Percentiles rank a stretch among this genome's conserved stretches.
Evolutionary conservation across 371 early-diverging fungal genomes (phyloP).

Genomic region (Blastocladiella emersonii): DNA sequence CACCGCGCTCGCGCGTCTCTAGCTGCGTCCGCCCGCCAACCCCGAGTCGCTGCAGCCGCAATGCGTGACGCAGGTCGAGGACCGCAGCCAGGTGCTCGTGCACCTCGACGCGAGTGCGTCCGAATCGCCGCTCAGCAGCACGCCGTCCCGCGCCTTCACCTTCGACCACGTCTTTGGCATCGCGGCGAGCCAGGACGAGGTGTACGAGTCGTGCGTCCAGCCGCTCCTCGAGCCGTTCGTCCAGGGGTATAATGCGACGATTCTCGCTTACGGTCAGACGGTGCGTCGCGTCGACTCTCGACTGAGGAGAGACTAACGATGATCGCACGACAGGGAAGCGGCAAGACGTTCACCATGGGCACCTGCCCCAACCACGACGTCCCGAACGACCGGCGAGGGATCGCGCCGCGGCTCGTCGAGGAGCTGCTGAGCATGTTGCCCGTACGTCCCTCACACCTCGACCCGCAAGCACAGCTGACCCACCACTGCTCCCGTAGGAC

Average conservation of each 20-base stretch:
- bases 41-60: too few relatives aligned
- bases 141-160: not conserved
- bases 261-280: conserved; percentile 2
- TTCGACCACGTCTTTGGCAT: not conserved
- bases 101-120: too few relatives aligned
- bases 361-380: not conserved
- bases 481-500: too few relatives aligned
- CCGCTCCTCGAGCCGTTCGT: not conserved
- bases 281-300: not conserved
- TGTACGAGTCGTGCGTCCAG: not conserved
- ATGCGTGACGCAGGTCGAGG: too few relatives aligned
- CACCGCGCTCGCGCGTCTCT: too few relatives aligned
- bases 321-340: not conserved
- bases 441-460: not conserved
- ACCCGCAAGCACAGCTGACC: too few relatives aligned
- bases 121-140: too few relatives aligned
- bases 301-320: not conserved
- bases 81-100: too few relatives aligned
- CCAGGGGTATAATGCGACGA: conserved; percentile 1
- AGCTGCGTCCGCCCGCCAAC: too few relatives aligned
- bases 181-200: not conserved
- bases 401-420: not conserved
- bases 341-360: conserved; percentile 4
- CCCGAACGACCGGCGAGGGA: not conserved
- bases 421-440: not conserved